Evolutionary conservation across 1,284 basidiomycete genomes (phyloP).

Genomic region (Cystobasidium sp.): DNA sequence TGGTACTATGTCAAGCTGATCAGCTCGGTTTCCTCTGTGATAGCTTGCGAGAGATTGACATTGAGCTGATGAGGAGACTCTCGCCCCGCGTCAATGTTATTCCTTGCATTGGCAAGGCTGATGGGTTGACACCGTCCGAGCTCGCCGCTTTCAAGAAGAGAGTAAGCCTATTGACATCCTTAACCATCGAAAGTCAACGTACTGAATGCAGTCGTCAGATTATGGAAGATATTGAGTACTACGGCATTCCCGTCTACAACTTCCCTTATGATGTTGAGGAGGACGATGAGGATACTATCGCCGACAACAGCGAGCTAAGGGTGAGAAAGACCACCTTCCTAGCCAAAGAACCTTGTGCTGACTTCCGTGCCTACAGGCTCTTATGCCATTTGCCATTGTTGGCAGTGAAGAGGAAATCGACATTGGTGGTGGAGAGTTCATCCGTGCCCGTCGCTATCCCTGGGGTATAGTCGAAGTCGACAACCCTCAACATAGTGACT

Average conservation of each 20-base stretch:
- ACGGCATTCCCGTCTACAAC: constrained; percentile 98
- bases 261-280: constrained; percentile 99
- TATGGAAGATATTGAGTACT: constrained; percentile 99
- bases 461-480: constrained; percentile 99
- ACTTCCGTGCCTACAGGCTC: constrained; percentile 61
- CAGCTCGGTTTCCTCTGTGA: constrained; percentile 6
- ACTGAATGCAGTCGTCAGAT: constrained; percentile 64
- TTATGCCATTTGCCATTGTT: constrained; percentile 95
- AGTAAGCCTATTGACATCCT: constrained; percentile 61
- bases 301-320: constrained; percentile 93
- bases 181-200: neutral
- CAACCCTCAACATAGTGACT: constrained; percentile 98
- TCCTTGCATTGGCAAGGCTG: constrained; percentile 96
- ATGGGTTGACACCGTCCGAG: constrained; percentile 89
- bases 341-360: neutral
- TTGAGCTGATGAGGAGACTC: constrained; percentile 95
- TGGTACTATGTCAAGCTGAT: neutral
- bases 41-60: constrained; percentile 97
- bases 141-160: constrained; percentile 95
- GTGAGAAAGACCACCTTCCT: constrained; percentile 59
- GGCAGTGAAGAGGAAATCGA: constrained; percentile 97
- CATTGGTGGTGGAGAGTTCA: constrained; percentile 80
- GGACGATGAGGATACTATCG: constrained; percentile 96
- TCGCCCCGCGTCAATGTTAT: constrained; percentile 98
- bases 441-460: constrained; percentile 92